Evolutionary conservation across 805 yeast genomes (phyloP).

Genomic region (Blastobotrys americana): DNA sequence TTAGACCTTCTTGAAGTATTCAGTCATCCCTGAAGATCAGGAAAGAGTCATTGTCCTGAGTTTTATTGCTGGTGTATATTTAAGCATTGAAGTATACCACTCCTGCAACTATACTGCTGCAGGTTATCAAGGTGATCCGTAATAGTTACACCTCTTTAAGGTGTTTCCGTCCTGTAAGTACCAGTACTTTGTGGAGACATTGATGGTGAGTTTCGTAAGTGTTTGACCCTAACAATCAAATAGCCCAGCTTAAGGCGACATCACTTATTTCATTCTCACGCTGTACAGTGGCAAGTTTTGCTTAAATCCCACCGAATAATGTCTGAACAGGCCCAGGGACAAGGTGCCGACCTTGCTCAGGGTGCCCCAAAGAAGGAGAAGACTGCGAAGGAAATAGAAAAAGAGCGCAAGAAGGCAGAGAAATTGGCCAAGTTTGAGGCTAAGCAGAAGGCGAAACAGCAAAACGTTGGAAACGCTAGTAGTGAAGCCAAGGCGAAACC

Average conservation of each 20-base stretch:
- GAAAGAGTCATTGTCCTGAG: too few species aligned
- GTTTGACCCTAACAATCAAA: too few species aligned
- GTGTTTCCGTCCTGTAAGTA: background rate
- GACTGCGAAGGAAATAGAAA: conserved; percentile 75
- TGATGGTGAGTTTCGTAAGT: too few species aligned
- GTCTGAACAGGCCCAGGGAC: conserved; percentile 8
- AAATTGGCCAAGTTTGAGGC: conserved; percentile 83
- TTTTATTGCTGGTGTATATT: too few species aligned
- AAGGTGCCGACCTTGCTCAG: conserved; percentile 6
- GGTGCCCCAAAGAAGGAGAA: conserved; percentile 38
- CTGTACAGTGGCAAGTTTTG: too few species aligned
- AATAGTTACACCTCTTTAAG: background rate
- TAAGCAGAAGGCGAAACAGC: conserved; percentile 60
- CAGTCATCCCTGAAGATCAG: too few species aligned
- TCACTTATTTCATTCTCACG: too few species aligned
- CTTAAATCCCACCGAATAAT: background rate
- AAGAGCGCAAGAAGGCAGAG: conserved; percentile 83
- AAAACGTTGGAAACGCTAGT: conserved; percentile 30
- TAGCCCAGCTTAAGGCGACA: too few species aligned
- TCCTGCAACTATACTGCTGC: too few species aligned
- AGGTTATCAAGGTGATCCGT: background rate
- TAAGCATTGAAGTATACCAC: too few species aligned
- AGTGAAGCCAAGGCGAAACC: conserved; percentile 35
- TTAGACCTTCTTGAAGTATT: too few species aligned
- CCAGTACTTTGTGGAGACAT: background rate